Evolutionary conservation across 352 stramenopile genomes (phyloP), one percentile per base, ranked within the genome.

Genomic region (Globisporangium cystogenes): DNA sequence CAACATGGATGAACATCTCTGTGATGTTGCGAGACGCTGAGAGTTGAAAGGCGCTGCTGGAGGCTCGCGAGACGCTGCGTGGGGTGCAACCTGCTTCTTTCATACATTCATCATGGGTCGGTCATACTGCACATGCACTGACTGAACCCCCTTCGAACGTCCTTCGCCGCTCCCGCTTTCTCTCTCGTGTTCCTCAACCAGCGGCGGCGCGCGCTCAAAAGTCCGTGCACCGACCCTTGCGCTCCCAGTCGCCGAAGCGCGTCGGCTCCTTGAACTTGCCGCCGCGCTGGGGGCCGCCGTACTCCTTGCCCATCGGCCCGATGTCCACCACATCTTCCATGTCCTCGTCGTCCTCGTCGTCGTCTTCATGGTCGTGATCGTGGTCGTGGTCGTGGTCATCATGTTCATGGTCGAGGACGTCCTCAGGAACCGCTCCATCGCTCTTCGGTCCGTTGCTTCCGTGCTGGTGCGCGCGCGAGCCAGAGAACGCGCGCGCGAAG

Each of bases 171-270:
- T 11, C 0, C 29, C 29, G 11, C 8, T 35, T 12, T 35, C 29
- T 35, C 8, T 11, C 29, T 35, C n/a, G n/a, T n/a, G n/a, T n/a
- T n/a, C n/a, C n/a, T n/a, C n/a, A n/a, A n/a, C n/a, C n/a, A n/a
- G n/a, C n/a, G n/a, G n/a, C n/a, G n/a, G n/a, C n/a, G 15, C 40
- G 21, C 8, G n/a, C 27, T 53, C 20, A 98, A 70, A 99, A 99
- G 64, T 99, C 96, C 16, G 85, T 95, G 72, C 94, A 98, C 15
- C 95, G 78, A 20, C 96, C 96, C 62, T 98, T 98, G 55, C 95
- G 87, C 73, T 99, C 96, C 96, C 96, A 99, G 72, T 99, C 96
- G 43, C 96, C 96, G 70, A 96, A 99, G 33, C 96, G 79, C 44
- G 96, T 99, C 23, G 96, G 96, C 67, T 99, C 96, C 48, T 90